Evolutionary conservation across 2,329 filamentous ascomycete genomes (phyloP).

Genomic region (Cytospora chrysosperma): DNA sequence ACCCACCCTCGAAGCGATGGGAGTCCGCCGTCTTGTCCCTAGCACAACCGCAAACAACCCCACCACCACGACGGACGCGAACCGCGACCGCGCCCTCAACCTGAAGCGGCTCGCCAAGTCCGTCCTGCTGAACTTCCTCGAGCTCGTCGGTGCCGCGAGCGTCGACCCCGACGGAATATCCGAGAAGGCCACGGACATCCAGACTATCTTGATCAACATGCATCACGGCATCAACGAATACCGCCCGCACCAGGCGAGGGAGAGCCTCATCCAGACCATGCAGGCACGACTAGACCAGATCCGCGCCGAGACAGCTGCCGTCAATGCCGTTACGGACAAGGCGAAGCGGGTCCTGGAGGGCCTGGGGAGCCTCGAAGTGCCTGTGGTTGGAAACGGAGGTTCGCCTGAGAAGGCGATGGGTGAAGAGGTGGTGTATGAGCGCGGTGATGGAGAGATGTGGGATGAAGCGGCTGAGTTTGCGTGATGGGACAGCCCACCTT

Average conservation of each 20-base stretch:
- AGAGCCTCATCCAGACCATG: conserved; percentile 84
- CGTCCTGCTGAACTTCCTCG: conserved; percentile 83
- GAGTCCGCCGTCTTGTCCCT: conserved; percentile 63
- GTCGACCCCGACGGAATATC: conserved; percentile 62
- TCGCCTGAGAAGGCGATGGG: neutral
- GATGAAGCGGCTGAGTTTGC: neutral
- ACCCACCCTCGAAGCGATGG: conserved; percentile 66
- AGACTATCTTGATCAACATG: conserved; percentile 84
- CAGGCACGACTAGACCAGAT: conserved; percentile 76
- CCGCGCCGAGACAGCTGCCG: conserved; percentile 68
- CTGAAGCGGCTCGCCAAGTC: conserved; percentile 80
- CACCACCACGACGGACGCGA: conserved; percentile 50
- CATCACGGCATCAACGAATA: conserved; percentile 95
- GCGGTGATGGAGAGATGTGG: conserved; percentile 14
- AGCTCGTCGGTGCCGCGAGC: conserved; percentile 71
- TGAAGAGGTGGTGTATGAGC: neutral
- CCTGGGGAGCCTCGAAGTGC: conserved; percentile 54
- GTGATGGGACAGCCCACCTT: neutral
- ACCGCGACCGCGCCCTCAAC: conserved; percentile 64
- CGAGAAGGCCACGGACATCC: conserved; percentile 74
- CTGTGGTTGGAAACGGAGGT: conserved; percentile 1
- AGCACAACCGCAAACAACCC: conserved; percentile 32
- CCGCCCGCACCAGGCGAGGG: conserved; percentile 85
- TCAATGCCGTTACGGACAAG: conserved; percentile 66
- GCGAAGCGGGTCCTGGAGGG: conserved; percentile 72